Conservation (phyloP, 2,329 filamentous ascomycete species). For the Trichoderma atroviride region DNA sequence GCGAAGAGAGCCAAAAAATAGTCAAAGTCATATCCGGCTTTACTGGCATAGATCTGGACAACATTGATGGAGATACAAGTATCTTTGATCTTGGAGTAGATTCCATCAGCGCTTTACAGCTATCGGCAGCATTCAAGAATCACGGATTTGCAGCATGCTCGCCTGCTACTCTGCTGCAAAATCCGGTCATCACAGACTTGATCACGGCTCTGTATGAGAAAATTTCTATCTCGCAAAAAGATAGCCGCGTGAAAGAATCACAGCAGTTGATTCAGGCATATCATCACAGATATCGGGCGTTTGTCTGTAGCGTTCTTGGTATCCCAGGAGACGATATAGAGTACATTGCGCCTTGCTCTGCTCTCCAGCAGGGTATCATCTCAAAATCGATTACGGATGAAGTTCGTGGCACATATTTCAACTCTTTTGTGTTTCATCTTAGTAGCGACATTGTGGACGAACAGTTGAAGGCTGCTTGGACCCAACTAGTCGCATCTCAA, state of each 20-base stretch:
- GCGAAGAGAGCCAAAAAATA: slow-evolving; percentile 51
- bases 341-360: slow-evolving; percentile 78
- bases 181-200: slow-evolving; percentile 55
- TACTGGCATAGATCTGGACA: slow-evolving; percentile 46
- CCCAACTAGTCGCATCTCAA: slow-evolving; percentile 50
- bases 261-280: slow-evolving; percentile 66
- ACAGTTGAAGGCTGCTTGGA: slow-evolving; percentile 61
- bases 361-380: slow-evolving; percentile 85
- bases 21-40: slow-evolving; percentile 58
- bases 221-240: not conserved
- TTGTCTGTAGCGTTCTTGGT: slow-evolving; percentile 56
- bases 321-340: slow-evolving; percentile 62
- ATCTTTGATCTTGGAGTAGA: slow-evolving; percentile 88
- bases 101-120: slow-evolving; percentile 78
- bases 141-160: slow-evolving; percentile 63
- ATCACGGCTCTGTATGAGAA: slow-evolving; percentile 40
- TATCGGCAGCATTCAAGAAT: slow-evolving; percentile 66
- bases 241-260: slow-evolving; percentile 47
- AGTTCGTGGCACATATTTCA: slow-evolving; percentile 69
- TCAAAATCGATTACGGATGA: slow-evolving; percentile 64
- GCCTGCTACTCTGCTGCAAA: slow-evolving; percentile 68
- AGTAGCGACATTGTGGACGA: slow-evolving; percentile 45
- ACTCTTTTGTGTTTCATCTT: slow-evolving; percentile 68
- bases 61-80: slow-evolving; percentile 60
- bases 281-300: slow-evolving; percentile 60